Percentiles rank a stretch among this genome's conserved stretches.
Evolutionary conservation across 116 monocot species (phyloP).

Genomic region (Thalassia testudinum): DNA sequence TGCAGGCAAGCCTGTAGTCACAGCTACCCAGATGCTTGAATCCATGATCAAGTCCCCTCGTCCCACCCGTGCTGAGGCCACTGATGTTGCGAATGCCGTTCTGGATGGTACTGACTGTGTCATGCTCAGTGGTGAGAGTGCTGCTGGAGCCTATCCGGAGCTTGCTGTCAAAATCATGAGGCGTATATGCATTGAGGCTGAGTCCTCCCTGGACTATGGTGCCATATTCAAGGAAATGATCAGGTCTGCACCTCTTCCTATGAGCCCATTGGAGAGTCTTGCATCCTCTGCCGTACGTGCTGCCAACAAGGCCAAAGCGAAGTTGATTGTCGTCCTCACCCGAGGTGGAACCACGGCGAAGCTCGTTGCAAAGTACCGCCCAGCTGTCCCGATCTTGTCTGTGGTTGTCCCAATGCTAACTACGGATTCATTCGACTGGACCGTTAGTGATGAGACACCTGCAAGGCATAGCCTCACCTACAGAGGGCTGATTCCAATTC

Average conservation of each 20-base stretch:
- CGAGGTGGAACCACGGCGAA: constrained; percentile 43
- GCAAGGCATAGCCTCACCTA: constrained; percentile 50
- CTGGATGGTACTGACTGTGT: constrained; percentile 50
- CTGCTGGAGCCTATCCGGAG: constrained; percentile 50
- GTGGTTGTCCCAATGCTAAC: constrained; percentile 36
- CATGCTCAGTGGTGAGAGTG: constrained; percentile 52
- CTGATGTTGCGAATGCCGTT: constrained; percentile 48
- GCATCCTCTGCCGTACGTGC: constrained; percentile 36
- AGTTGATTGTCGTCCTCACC: constrained; percentile 34
- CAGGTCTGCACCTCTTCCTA: constrained; percentile 22
- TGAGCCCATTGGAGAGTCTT: constrained; percentile 46
- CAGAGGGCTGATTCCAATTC: constrained; percentile 38
- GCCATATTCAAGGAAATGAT: constrained; percentile 36
- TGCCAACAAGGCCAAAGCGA: constrained; percentile 24
- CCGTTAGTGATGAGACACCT: constrained; percentile 31
- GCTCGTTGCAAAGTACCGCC: constrained; percentile 46
- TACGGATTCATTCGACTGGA: constrained; percentile 42
- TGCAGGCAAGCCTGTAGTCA: constrained; percentile 40
- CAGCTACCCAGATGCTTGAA: constrained; percentile 50
- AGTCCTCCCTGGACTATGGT: constrained; percentile 35
- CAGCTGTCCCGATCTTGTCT: constrained; percentile 34
- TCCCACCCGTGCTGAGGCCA: constrained; percentile 46
- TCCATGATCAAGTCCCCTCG: constrained; percentile 63
- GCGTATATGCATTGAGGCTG: constrained; percentile 34
- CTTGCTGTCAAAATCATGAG: constrained; percentile 37